Evolutionary conservation across 2,329 filamentous ascomycete species (phyloP).

Genomic region (Talaromyces amestolkiae): DNA sequence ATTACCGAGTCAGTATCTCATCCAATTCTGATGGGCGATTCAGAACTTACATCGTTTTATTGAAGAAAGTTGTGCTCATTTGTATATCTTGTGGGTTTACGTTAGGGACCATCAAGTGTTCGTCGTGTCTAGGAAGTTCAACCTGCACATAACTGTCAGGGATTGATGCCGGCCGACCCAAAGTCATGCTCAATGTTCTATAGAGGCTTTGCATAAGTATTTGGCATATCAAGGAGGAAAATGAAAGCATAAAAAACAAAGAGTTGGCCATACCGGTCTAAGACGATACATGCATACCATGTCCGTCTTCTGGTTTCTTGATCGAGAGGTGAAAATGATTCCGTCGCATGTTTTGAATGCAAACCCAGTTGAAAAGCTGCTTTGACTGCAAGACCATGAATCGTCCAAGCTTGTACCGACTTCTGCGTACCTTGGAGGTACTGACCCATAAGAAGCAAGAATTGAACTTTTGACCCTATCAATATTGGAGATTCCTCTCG

Average conservation of each 20-base stretch:
- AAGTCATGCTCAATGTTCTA: slow-evolving; percentile 52
- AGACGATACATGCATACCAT: slow-evolving; percentile 51
- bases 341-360: slow-evolving; percentile 44
- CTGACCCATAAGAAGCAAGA: slow-evolving; percentile 49
- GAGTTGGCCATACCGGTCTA: slow-evolving; percentile 41
- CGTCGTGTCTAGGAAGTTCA: slow-evolving; percentile 30
- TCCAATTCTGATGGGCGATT: not conserved
- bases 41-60: not conserved
- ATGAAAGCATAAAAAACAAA: not conserved
- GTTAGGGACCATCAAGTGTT: slow-evolving; percentile 10
- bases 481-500: not conserved
- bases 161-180: slow-evolving; percentile 50
- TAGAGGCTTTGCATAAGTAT: not conserved
- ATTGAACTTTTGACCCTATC: slow-evolving; percentile 43
- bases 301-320: slow-evolving; percentile 49
- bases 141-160: slow-evolving; percentile 46
- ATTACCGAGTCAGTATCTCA: slow-evolving; percentile 1
- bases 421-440: slow-evolving; percentile 56
- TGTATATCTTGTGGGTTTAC: not conserved
- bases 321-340: slow-evolving; percentile 41
- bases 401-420: slow-evolving; percentile 54
- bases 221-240: not conserved
- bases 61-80: not conserved
- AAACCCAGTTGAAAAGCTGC: slow-evolving; percentile 53
- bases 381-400: slow-evolving; percentile 54